phyloP scores from a whole-genome alignment of 1,284 basidiomycete species.

The Ganoderma leucocontextum region DNA sequence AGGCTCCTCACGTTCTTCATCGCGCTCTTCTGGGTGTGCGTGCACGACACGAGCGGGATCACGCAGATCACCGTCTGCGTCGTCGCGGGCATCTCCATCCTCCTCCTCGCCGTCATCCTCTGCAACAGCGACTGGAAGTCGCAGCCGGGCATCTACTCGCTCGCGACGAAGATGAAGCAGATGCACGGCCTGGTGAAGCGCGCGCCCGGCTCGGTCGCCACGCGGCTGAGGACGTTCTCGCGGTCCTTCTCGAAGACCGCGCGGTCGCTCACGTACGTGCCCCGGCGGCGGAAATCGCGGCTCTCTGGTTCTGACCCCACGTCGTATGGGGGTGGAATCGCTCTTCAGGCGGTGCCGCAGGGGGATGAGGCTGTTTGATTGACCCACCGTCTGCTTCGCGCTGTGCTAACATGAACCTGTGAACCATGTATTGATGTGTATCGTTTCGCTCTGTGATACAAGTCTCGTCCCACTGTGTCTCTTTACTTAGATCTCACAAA shows the following conservation, averaged over 20 bases:
- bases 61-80: neutral
- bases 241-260: neutral
- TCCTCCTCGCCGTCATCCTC: neutral
- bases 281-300: neutral
- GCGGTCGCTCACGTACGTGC: neutral
- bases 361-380: neutral
- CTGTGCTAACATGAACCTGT: neutral
- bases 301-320: neutral
- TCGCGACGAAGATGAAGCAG: neutral
- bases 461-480: neutral
- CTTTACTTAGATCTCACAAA: too few species aligned
- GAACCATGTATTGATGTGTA: neutral
- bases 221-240: neutral
- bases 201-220: neutral
- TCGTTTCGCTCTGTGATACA: neutral
- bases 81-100: neutral
- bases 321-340: neutral
- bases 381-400: neutral
- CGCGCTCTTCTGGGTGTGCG: slow-evolving; percentile 5
- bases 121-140: slow-evolving; percentile 3
- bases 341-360: neutral
- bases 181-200: neutral
- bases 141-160: slow-evolving; percentile 5
- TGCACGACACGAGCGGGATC: slow-evolving; percentile 2
- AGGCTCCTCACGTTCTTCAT: slow-evolving; percentile 9